Base-by-base conservation (phyloP, 345 rosid species). In the Aethionema arabicum region DNA sequence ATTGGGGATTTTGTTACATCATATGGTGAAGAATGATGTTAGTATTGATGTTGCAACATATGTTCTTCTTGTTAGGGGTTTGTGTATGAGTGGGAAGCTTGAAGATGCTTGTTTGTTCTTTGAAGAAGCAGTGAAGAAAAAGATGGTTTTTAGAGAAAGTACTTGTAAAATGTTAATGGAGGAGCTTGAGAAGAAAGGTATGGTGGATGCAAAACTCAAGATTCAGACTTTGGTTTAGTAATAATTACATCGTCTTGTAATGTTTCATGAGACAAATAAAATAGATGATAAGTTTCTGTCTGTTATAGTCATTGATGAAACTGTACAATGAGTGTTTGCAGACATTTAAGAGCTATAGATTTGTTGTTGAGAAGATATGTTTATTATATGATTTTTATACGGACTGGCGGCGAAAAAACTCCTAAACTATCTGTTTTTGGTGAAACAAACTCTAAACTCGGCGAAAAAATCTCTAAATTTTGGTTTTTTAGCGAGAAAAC, bases 1-100 rank as follows among this genome's bases (percentile, higher is more conserved):
- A 46, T 86, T 88, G 35, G 77, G 72, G 45, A 74, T 76, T 44
- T 29, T 86, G 50, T 74, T 85, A 62, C 69, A 41, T 68, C 92
- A 88, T 73, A 88, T 91, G 95, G 72, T 82, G 66, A 78, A 74
- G 54, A 84, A 82, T 4, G 67, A 86, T 74, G 75, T 91, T 5
- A 82, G 90, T 53, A 73, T 80, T 4, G 90, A 88, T 63, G 65
- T 72, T 14, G 72, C 83, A 4, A 85, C 90, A 3, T 85, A 85
- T 57, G 43, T 72, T n/a, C 77, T 77, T 56, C 72, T 91, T 64
- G 79, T 82, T 40, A 65, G 63, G 21, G 87, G 85, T 51, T 77
- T 91, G 29, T 72, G 85, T 63, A 70, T 56, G 40, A 73, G 86
- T 33, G 90, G 88, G 52, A 77, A 82, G 48, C 73, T 88, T 30